Evolutionary conservation across 2,329 filamentous ascomycete species (phyloP), one percentile per base, ranked within the genome.

Genomic region (Exophiala bonariae): DNA sequence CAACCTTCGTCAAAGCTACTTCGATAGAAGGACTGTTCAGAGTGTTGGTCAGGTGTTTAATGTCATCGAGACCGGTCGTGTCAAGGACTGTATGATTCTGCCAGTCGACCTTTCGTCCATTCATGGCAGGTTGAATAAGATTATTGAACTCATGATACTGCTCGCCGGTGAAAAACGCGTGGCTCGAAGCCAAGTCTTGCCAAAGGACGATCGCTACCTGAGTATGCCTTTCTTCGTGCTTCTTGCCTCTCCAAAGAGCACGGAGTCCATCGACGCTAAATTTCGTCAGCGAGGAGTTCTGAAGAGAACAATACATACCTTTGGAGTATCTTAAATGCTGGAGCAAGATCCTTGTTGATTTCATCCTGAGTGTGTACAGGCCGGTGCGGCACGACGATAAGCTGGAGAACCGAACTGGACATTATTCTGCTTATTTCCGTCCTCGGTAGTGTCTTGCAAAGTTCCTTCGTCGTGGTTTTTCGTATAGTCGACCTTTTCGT

Each of bases 151-250:
- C 42, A 13, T 36, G 17, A 23, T 50, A 50, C 11, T 41, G 28
- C 6, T 28, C 18, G 37, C 47, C 45, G 11, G 42, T 50, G 42
- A 50, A 50, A 32, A 50, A 50, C n/a, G 36, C 37, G 19, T 38
- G 47, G 18, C 42, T 50, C 11, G 43, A 30, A 4, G 8, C 47
- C n/a, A 50, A 37, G 32, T 39, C 42, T 23, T 45, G 36, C 47
- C 47, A 50, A 1, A 50, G 32, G 2, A 42, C 22, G 2, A 50
- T 26, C 7, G 42, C 47, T 14, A 50, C 31, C 14, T 50, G 47
- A 16, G 47, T 50, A 26, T 50, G 47, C 11, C 35, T 42, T 18
- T 50, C 47, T 38, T 50, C 47, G 35, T 50, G 47, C 32, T 50
- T 50, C 23, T 16, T 41, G 28, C 47, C 47, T 26, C 43, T 35